Conservation (phyloP, 257 asterid species). For the Scutellaria galericulata region DNA sequence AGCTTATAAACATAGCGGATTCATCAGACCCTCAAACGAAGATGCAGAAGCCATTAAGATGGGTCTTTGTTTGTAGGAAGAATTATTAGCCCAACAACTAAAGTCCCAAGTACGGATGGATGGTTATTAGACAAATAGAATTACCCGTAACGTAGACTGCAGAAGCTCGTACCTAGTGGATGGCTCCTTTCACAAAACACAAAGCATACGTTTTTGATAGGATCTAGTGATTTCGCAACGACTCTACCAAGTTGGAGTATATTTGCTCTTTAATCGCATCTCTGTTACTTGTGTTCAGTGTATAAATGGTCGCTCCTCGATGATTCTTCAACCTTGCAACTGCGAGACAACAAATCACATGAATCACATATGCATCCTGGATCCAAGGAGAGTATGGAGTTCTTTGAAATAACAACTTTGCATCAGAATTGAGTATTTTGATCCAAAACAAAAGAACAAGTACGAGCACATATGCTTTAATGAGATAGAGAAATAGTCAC, state of each 20-base stretch:
- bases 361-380: conserved; percentile 3
- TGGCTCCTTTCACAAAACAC: conserved; percentile 2
- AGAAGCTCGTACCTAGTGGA: neutral
- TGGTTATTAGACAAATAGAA: too few species aligned
- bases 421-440: conserved; percentile 10
- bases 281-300: conserved; percentile 55
- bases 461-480: neutral
- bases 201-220: conserved; percentile 16
- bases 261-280: conserved; percentile 76
- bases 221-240: conserved; percentile 51
- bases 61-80: too few species aligned
- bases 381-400: neutral
- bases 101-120: too few species aligned
- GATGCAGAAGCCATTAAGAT: too few species aligned
- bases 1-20: too few species aligned
- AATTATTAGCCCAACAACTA: too few species aligned
- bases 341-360: conserved; percentile 38
- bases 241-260: conserved; percentile 51
- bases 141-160: too few species aligned
- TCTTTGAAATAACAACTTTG: conserved; percentile 6
- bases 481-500: neutral
- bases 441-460: neutral
- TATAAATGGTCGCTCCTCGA: conserved; percentile 65
- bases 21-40: too few species aligned
- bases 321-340: conserved; percentile 82